These are phyloP conservation scores for Triticum aestivum DNA, from an alignment of 176 grass and related monocot species.

Conservation along the genomic window DNA sequence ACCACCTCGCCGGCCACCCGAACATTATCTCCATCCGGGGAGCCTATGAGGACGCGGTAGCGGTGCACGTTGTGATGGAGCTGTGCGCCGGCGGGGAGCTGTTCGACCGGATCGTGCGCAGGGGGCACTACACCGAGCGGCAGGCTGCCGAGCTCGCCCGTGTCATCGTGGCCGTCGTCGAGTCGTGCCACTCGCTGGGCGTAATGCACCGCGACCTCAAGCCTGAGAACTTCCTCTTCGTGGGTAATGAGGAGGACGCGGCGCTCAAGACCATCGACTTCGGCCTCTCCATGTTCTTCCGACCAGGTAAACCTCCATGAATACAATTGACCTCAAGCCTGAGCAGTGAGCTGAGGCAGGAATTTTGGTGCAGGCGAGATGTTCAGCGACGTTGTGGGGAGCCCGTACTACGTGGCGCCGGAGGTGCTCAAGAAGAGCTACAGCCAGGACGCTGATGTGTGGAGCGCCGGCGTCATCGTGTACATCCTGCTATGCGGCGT, in stretches of 20 bases:
- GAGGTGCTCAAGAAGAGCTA: conserved; percentile 55
- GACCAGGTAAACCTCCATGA: conserved; percentile 20
- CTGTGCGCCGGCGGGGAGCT: conserved; percentile 54
- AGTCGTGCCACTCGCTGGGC: conserved; percentile 53
- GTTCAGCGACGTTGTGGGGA: conserved; percentile 52
- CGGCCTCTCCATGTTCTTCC: conserved; percentile 61
- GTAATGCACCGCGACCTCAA: conserved; percentile 58
- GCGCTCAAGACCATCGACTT: conserved; percentile 63
- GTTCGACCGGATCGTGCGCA: conserved; percentile 50
- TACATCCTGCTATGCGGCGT: conserved; percentile 60
- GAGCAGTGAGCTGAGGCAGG: no score
- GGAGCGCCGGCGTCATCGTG: conserved; percentile 51
- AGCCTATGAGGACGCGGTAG: conserved; percentile 47
- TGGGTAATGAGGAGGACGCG: conserved; percentile 39
- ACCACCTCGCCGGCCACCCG: conserved; percentile 54
- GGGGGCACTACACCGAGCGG: conserved; percentile 50
- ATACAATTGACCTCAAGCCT: no score
- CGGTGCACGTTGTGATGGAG: conserved; percentile 60
- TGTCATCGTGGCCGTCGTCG: conserved; percentile 45
- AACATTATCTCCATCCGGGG: conserved; percentile 44
- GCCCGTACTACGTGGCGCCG: conserved; percentile 59
- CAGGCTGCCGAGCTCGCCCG: conserved; percentile 41
- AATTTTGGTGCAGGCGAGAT: conserved; percentile 29
- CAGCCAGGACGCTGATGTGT: conserved; percentile 55
- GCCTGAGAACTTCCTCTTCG: conserved; percentile 50